Conservation (phyloP, 202 grass and related monocot species). For the Alloteropsis angusta region DNA sequence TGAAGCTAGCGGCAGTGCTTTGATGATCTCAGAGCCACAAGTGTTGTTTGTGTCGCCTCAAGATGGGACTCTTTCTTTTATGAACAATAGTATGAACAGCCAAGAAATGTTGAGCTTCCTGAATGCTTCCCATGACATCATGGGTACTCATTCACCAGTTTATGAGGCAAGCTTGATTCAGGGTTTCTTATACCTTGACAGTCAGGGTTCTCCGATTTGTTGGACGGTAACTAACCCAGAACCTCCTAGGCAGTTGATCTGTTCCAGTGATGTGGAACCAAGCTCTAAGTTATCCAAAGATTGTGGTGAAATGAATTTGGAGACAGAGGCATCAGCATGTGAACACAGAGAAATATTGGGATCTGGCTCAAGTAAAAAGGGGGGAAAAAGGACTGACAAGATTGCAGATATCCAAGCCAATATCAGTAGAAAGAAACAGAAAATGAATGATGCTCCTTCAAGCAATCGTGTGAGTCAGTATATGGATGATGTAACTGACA, state of each 20-base stretch:
- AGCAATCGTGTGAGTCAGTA: background rate
- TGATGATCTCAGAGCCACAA: constrained; percentile 35
- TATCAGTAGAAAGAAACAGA: constrained; percentile 19
- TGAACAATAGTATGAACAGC: constrained; percentile 24
- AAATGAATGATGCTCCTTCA: constrained; percentile 2
- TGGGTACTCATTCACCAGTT: constrained; percentile 25
- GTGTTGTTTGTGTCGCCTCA: constrained; percentile 48
- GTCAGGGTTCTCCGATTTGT: constrained; percentile 45
- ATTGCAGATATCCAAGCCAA: constrained; percentile 24
- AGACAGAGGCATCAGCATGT: constrained; percentile 8
- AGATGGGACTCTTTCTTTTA: constrained; percentile 46
- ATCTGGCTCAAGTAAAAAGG: constrained; percentile 27
- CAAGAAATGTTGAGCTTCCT: constrained; percentile 32
- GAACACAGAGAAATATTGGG: constrained; percentile 23
- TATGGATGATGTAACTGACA: constrained; percentile 12
- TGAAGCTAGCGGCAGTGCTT: constrained; percentile 2
- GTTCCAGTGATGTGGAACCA: background rate
- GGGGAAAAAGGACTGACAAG: constrained; percentile 34
- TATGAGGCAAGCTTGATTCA: constrained; percentile 60
- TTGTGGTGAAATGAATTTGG: constrained; percentile 8
- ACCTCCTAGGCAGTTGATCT: constrained; percentile 7
- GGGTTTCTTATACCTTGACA: constrained; percentile 60
- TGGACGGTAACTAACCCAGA: constrained; percentile 36
- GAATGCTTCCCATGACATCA: constrained; percentile 9
- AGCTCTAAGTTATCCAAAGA: constrained; percentile 8